These are phyloP conservation scores for Calophaca sinica DNA, from an alignment of 306 rosid species.

Conservation along the genomic window DNA sequence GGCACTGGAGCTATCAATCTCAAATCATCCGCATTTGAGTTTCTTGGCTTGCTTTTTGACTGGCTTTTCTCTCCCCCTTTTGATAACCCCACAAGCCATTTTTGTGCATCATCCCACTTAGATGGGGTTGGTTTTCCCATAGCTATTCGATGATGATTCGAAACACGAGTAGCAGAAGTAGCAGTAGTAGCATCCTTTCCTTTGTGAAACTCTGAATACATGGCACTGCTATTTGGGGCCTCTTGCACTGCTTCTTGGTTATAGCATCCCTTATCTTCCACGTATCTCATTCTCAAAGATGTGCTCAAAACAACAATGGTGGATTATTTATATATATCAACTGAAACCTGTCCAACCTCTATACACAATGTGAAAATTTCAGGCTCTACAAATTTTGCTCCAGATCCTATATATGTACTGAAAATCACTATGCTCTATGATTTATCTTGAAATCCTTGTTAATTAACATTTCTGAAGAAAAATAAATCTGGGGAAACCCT, in stretches of 20 bases:
- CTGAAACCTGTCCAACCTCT: conserved; percentile 26
- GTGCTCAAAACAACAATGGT: conserved; percentile 18
- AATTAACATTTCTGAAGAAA: not conserved
- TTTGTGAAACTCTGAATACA: conserved; percentile 78
- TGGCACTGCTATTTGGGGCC: conserved; percentile 52
- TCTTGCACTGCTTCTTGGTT: conserved; percentile 63
- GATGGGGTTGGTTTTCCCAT: conserved; percentile 91
- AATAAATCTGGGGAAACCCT: conserved; percentile 36
- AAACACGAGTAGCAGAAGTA: conserved; percentile 39
- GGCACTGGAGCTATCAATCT: conserved; percentile 91
- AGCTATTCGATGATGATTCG: conserved; percentile 62
- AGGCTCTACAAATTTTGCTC: conserved; percentile 26
- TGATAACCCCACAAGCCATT: conserved; percentile 93
- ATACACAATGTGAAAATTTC: conserved; percentile 32
- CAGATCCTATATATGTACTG: conserved; percentile 40
- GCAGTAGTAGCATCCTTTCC: conserved; percentile 51
- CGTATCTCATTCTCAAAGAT: conserved; percentile 70
- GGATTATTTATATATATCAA: not conserved
- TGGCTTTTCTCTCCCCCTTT: conserved; percentile 81
- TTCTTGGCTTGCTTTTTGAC: conserved; percentile 74
- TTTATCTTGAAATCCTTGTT: conserved; percentile 28
- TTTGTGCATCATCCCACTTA: conserved; percentile 99
- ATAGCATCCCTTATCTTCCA: conserved; percentile 78
- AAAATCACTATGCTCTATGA: conserved; percentile 32
- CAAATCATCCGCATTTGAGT: conserved; percentile 96